A percentile compares a stretch with the other conserved stretches of the same genome.
Conservation (phyloP, 352 stramenopile species). For the Pythium oligandrum region DNA sequence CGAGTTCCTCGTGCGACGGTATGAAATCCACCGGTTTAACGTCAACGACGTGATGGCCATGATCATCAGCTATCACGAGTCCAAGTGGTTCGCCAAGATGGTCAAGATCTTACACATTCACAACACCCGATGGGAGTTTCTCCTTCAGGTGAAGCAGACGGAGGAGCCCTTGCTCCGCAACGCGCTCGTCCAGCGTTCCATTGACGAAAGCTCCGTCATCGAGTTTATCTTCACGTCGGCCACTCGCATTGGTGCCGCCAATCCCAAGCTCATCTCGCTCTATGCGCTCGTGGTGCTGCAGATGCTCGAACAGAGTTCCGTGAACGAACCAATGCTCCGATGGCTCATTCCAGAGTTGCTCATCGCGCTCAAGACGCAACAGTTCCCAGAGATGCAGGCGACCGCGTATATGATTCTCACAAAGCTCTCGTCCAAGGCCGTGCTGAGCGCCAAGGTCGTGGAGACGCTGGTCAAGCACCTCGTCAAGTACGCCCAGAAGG, state of each 20-base stretch:
- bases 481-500: conserved; percentile 62
- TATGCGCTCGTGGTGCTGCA: conserved; percentile 79
- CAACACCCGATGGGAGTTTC: conserved; percentile 79
- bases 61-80: conserved; percentile 86
- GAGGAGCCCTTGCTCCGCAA: conserved; percentile 58
- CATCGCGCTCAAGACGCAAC: conserved; percentile 53
- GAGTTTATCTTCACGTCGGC: conserved; percentile 68
- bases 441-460: conserved; percentile 65
- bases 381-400: conserved; percentile 71
- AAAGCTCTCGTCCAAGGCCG: conserved; percentile 78
- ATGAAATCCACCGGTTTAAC: conserved; percentile 84
- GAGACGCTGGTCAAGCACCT: conserved; percentile 69
- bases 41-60: conserved; percentile 77
- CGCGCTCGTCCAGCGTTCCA: conserved; percentile 68
- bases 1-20: conserved; percentile 87
- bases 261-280: conserved; percentile 83
- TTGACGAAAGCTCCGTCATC: conserved; percentile 71
- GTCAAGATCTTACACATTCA: conserved; percentile 80
- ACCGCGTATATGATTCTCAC: conserved; percentile 83
- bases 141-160: conserved; percentile 67
- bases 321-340: conserved; percentile 68
- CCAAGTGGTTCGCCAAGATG: conserved; percentile 79
- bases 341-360: conserved; percentile 80
- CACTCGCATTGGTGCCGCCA: conserved; percentile 49
- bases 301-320: conserved; percentile 60